A percentile compares a stretch with the other conserved stretches of the same genome.
These are phyloP conservation scores for Heliamphora exappendiculata DNA, from an alignment of 148 eudicot genomes.

Conservation along the genomic window DNA sequence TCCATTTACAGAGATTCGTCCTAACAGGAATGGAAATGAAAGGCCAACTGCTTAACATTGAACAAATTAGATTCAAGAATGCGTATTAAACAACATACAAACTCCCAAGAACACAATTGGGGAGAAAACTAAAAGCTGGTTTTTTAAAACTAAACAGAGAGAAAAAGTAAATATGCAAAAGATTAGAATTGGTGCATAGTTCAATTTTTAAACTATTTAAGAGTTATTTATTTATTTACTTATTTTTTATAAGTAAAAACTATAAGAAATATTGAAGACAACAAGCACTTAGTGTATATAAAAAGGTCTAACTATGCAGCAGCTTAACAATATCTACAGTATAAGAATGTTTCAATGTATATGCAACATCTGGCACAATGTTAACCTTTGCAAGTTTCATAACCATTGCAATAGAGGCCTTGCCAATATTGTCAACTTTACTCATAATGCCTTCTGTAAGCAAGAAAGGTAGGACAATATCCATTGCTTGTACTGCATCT, in stretches of 20 bases:
- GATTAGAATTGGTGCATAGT: background rate
- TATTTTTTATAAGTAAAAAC: too few relatives aligned
- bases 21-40: background rate
- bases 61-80: background rate
- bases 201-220: background rate
- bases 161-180: too few relatives aligned
- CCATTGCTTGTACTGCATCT: conserved; percentile 73
- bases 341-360: background rate
- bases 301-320: background rate
- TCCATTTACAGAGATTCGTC: background rate
- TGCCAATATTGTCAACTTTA: conserved; percentile 88
- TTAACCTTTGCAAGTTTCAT: conserved; percentile 94
- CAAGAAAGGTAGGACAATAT: conserved; percentile 76
- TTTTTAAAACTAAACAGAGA: too few relatives aligned
- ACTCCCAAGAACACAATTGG: background rate
- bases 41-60: background rate
- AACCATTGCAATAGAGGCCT: conserved; percentile 85
- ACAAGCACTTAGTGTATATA: background rate
- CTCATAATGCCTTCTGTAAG: conserved; percentile 93
- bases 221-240: background rate
- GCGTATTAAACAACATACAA: background rate
- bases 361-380: background rate
- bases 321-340: background rate
- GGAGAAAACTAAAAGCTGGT: background rate
- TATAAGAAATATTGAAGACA: background rate